Percentiles rank a stretch among this genome's conserved stretches.
These are phyloP conservation scores for Lavandula angustifolia DNA, from an alignment of 257 asterid genomes.

Conservation along the genomic window DNA sequence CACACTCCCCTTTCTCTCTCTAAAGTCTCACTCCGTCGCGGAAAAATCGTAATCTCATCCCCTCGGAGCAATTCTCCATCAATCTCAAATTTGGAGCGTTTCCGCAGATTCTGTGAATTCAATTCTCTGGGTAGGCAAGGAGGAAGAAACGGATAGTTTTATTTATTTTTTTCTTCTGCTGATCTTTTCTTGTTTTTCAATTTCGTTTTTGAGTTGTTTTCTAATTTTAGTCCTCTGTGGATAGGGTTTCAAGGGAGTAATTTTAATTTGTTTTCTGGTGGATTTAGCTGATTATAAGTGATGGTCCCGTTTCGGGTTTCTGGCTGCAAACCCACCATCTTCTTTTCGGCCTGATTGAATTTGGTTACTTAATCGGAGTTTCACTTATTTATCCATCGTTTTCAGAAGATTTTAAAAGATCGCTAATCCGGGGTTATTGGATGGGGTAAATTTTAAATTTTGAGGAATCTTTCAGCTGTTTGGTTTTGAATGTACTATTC, in stretches of 20 bases:
- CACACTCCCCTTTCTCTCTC: conserved; percentile 46
- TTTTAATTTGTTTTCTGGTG: conserved; percentile 28
- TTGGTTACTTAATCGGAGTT: conserved; percentile 28
- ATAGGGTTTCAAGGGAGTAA: conserved; percentile 28
- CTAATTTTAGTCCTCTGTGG: conserved; percentile 28
- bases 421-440: conserved; percentile 31
- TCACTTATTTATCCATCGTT: not conserved
- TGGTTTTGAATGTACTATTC: conserved; percentile 26
- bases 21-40: conserved; percentile 42
- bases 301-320: conserved; percentile 9
- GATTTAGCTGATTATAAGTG: conserved; percentile 29
- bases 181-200: conserved; percentile 31
- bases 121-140: conserved; percentile 40
- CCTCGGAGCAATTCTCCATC: conserved; percentile 26
- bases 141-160: conserved; percentile 14
- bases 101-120: conserved; percentile 43
- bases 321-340: conserved; percentile 30
- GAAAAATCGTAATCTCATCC: conserved; percentile 40
- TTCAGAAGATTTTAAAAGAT: conserved; percentile 16
- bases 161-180: conserved; percentile 20
- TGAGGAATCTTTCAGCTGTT: conserved; percentile 31
- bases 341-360: conserved; percentile 29
- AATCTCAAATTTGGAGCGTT: conserved; percentile 33
- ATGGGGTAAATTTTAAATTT: conserved; percentile 33
- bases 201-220: conserved; percentile 18